Percentiles rank a stretch among this genome's conserved stretches.
Evolutionary conservation across 257 asterid species (phyloP).

Genomic region (Nicotiana benthamiana): DNA sequence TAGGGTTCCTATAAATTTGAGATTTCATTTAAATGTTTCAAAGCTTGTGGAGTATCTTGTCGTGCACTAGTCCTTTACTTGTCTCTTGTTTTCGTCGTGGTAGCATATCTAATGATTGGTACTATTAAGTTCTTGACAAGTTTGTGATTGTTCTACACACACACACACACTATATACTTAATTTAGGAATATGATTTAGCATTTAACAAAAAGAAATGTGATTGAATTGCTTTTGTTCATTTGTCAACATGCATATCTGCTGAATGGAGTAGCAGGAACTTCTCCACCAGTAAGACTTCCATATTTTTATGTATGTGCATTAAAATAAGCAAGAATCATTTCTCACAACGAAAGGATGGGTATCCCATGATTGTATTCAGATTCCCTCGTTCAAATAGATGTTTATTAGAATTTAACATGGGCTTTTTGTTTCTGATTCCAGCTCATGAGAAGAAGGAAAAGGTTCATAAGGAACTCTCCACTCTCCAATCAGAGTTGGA

Average conservation of each 20-base stretch:
- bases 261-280: neutral
- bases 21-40: neutral
- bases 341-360: neutral
- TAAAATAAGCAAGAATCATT: neutral
- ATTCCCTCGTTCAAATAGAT: neutral
- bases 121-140: no score
- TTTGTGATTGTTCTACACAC: neutral
- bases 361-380: neutral
- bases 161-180: neutral
- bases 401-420: neutral
- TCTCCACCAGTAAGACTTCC: neutral
- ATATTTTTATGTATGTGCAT: neutral
- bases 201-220: neutral
- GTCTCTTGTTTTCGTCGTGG: neutral
- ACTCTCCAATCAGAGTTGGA: constrained; percentile 73
- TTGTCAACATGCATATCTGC: constrained; percentile 2
- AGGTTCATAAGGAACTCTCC: constrained; percentile 49
- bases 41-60: neutral
- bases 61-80: neutral
- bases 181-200: neutral
- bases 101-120: neutral
- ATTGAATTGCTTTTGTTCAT: neutral
- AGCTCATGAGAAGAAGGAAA: constrained; percentile 59
- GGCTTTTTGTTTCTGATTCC: constrained; percentile 15
- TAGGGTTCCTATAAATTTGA: neutral